Evolutionary conservation across 1,284 basidiomycete species (phyloP), one percentile per base, ranked within the genome.

Genomic region (Ganoderma resinaceum): DNA sequence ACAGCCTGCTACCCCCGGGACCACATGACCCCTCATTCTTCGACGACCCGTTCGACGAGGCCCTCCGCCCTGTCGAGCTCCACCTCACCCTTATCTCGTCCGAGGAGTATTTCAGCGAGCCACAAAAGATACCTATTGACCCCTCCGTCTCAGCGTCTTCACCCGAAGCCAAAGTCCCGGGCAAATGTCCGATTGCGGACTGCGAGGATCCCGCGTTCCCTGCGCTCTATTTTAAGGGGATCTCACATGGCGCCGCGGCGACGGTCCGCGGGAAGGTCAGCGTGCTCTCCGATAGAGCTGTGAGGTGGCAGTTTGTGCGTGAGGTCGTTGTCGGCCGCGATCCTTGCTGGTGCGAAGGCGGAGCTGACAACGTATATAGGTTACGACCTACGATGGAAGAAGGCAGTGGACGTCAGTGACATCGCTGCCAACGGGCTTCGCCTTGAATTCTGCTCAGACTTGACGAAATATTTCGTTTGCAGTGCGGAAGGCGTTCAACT

Each of bases 281-380:
- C 55, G 86, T 89, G 84, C 84, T 83, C 60, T 73, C 76, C 20
- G 86, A 89, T 70, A 85, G 85, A 8, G 78, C 82, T 55, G 83
- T 89, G 26, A 83, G 88, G 64, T 92, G 90, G 90, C 83, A 84
- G 73, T 88, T 91, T 79, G 90, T 91, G 75, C 82, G 87, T 82
- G 52, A 61, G 61, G 55, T 62, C 82, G 29, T 61, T 37, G 37
- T 55, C 20, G 38, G 18, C 35, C 26, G 12, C 35, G 31, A 18
- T 18, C 12, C 20, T 1, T 43, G 29, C 18, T 4, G 29, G 23
- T 29, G n/a, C 14, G 58, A 49, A 26, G 11, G 46, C 9, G 38
- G 23, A 53, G 29, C 49, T 64, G n/a, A 64, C 37, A 20, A 20
- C 49, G 26, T 37, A 59, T 18, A 29, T 58, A 75, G 72, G 69